A percentile compares a stretch with the other conserved stretches of the same genome.
phyloP scores from a whole-genome alignment of 2,329 filamentous ascomycete species.

The Aspergillus intermedius region DNA sequence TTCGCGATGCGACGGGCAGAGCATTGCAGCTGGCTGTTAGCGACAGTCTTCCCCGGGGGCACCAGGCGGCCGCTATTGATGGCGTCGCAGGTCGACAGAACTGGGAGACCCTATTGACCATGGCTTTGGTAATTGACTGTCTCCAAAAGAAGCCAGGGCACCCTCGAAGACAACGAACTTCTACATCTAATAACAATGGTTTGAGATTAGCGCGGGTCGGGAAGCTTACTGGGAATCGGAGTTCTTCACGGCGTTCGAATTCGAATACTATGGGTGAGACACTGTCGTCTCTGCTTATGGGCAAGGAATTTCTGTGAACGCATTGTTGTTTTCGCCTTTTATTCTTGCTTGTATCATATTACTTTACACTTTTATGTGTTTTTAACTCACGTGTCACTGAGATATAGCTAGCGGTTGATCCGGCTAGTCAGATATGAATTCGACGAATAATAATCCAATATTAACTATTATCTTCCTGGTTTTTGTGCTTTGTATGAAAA shows the following conservation, averaged over 20 bases:
- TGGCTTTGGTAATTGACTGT: constrained; percentile 41
- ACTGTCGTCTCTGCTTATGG: constrained; percentile 25
- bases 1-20: constrained; percentile 48
- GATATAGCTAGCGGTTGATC: not conserved
- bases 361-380: not conserved
- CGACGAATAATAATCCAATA: not conserved
- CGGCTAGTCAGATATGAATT: not conserved
- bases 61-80: constrained; percentile 25
- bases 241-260: constrained; percentile 38
- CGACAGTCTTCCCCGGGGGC: constrained; percentile 32
- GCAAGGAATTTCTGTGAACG: constrained; percentile 21
- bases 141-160: constrained; percentile 30
- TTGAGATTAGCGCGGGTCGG: constrained; percentile 22
- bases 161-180: constrained; percentile 15
- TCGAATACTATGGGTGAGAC: constrained; percentile 14
- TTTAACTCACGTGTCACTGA: not conserved
- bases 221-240: constrained; percentile 31
- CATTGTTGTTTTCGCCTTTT: constrained; percentile 15
- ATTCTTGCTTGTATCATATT: constrained; percentile 7
- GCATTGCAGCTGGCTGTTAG: constrained; percentile 47
- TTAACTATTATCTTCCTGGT: not conserved
- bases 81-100: constrained; percentile 25
- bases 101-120: constrained; percentile 43
- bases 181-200: constrained; percentile 13
- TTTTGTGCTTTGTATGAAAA: no score